These are phyloP conservation scores for Talaromyces trachyspermus DNA, from an alignment of 495 filamentous ascomycete species.

Conservation along the genomic window DNA sequence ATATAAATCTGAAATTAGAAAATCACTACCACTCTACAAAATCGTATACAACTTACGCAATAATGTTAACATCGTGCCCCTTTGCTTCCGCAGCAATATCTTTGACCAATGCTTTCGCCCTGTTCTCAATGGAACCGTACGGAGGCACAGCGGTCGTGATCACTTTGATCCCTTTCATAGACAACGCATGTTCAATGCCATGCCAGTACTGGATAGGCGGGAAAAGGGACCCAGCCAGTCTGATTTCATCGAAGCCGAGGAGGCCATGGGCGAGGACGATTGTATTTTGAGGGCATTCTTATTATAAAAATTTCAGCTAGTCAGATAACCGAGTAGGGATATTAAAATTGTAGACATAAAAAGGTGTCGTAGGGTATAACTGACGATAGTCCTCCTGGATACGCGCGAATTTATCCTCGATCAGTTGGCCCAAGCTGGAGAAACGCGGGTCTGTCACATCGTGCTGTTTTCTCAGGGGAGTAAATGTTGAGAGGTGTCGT, in stretches of 20 bases:
- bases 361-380: constrained; percentile 4
- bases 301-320: too few relatives aligned
- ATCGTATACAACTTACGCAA: constrained; percentile 58
- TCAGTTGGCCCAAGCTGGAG: constrained; percentile 55
- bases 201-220: constrained; percentile 87
- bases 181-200: constrained; percentile 74
- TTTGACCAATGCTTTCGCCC: constrained; percentile 57
- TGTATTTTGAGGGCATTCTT: constrained; percentile 59
- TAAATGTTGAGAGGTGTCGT: too few relatives aligned
- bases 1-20: constrained; percentile 10
- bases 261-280: constrained; percentile 86
- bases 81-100: constrained; percentile 58
- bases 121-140: constrained; percentile 68
- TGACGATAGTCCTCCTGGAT: constrained; percentile 65
- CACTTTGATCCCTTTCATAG: constrained; percentile 65
- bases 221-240: constrained; percentile 58
- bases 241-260: constrained; percentile 82
- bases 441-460: constrained; percentile 47
- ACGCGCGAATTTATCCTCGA: constrained; percentile 69
- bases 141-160: constrained; percentile 76
- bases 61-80: constrained; percentile 77
- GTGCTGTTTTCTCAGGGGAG: too few relatives aligned
- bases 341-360: background rate
- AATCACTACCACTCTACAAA: background rate
- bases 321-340: too few relatives aligned